Conservation (phyloP, 495 filamentous ascomycete genomes). For the Clavariopsis aquatica region DNA sequence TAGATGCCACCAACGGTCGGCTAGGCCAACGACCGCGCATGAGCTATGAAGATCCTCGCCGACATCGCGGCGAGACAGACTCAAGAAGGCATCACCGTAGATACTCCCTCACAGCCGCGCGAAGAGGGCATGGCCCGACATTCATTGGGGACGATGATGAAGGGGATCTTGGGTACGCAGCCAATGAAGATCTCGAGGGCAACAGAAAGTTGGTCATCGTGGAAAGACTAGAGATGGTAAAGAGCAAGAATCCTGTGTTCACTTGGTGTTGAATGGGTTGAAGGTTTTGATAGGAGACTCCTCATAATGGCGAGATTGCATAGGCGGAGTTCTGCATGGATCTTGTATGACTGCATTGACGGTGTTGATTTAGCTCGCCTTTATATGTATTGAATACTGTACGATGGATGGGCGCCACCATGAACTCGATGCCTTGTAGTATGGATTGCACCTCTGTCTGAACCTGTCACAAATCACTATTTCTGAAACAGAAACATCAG, state of each 20-base stretch:
- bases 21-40: conserved; percentile 27
- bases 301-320: no score
- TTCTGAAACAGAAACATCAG: no score
- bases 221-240: conserved; percentile 90
- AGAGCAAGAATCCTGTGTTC: conserved; percentile 92
- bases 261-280: conserved; percentile 98
- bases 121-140: conserved; percentile 21
- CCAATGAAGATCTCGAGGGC: conserved; percentile 88
- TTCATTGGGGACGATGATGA: conserved; percentile 71
- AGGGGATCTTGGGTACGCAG: conserved; percentile 91
- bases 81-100: conserved; percentile 33
- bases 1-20: conserved; percentile 8
- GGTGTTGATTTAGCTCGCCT: background rate
- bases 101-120: conserved; percentile 36
- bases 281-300: no score
- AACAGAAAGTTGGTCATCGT: conserved; percentile 92
- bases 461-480: no score
- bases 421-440: no score
- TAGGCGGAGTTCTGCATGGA: conserved; percentile 23
- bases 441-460: no score
- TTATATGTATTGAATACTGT: background rate
- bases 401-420: no score
- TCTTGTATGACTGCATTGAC: conserved; percentile 12
- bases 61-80: conserved; percentile 19
- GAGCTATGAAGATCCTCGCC: conserved; percentile 49